Percentiles rank a stretch among this genome's conserved stretches.
Evolutionary conservation across 1,284 basidiomycete genomes (phyloP).

Genomic region (Sanguinoderma infundibulare): DNA sequence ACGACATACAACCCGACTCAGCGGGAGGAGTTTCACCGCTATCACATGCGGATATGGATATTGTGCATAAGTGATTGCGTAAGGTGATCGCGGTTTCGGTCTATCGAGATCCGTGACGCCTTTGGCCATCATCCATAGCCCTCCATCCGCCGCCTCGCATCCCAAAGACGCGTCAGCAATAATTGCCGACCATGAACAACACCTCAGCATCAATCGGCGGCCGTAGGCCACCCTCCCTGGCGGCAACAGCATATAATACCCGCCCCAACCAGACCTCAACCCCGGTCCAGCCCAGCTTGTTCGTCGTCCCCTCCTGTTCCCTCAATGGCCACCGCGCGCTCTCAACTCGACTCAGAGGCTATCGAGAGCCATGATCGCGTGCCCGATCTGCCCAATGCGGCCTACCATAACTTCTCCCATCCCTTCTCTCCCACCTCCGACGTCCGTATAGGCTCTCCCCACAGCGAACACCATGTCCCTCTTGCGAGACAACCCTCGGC

Average conservation of each 20-base stretch:
- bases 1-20: not conserved
- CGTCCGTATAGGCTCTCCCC: not conserved
- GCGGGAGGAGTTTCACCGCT: not conserved
- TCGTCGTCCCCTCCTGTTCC: not conserved
- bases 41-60: not conserved
- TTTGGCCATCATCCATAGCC: not conserved
- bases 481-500: constrained; percentile 5
- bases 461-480: not conserved
- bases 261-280: not conserved
- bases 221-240: not conserved
- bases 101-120: not conserved
- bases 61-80: not conserved
- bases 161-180: not conserved
- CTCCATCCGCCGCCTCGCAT: too few species aligned
- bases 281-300: not conserved
- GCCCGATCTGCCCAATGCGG: constrained; percentile 28
- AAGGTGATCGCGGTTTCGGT: not conserved
- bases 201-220: not conserved
- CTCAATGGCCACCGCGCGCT: constrained; percentile 20
- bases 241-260: not conserved
- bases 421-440: not conserved
- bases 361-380: constrained; percentile 27
- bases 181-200: not conserved
- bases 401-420: constrained; percentile 21
- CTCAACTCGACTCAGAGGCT: constrained; percentile 20